Evolutionary conservation across 495 filamentous ascomycete species (phyloP).

Genomic region (Aspergillus cristatus): DNA sequence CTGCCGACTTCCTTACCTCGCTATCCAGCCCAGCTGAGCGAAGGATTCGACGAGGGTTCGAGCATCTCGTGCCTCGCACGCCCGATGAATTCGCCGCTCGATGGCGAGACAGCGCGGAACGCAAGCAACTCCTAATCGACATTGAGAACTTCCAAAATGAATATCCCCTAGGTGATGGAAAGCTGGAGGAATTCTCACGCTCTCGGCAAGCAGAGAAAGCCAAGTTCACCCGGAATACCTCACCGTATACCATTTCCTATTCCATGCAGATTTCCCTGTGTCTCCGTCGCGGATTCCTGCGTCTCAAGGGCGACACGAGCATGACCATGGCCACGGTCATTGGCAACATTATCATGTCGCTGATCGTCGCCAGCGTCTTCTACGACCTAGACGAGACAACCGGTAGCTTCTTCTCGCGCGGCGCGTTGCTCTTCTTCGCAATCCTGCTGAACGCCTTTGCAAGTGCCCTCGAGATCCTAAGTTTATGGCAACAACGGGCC

Average conservation of each 20-base stretch:
- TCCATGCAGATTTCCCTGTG: slow-evolving; percentile 63
- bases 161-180: slow-evolving; percentile 54
- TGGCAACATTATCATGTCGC: slow-evolving; percentile 62
- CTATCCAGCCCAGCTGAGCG: slow-evolving; percentile 66
- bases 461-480: slow-evolving; percentile 66
- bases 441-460: slow-evolving; percentile 79
- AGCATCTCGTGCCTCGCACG: slow-evolving; percentile 56
- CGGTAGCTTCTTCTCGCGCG: slow-evolving; percentile 64
- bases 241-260: slow-evolving; percentile 71
- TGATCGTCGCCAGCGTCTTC: slow-evolving; percentile 78
- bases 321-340: slow-evolving; percentile 61
- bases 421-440: slow-evolving; percentile 82
- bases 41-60: slow-evolving; percentile 51
- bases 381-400: slow-evolving; percentile 59
- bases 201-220: slow-evolving; percentile 48
- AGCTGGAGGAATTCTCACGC: slow-evolving; percentile 58
- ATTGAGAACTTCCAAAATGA: slow-evolving; percentile 60
- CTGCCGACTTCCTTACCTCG: slow-evolving; percentile 73
- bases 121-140: slow-evolving; percentile 52
- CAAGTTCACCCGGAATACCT: slow-evolving; percentile 50
- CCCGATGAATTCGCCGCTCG: slow-evolving; percentile 66
- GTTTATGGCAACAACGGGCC: slow-evolving; percentile 74
- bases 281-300: slow-evolving; percentile 60
- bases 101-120: slow-evolving; percentile 69
- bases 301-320: slow-evolving; percentile 59